A percentile compares a stretch with the other conserved stretches of the same genome.
Evolutionary conservation across 129 eudicot genomes (phyloP).

Genomic region (Flaveria robusta): DNA sequence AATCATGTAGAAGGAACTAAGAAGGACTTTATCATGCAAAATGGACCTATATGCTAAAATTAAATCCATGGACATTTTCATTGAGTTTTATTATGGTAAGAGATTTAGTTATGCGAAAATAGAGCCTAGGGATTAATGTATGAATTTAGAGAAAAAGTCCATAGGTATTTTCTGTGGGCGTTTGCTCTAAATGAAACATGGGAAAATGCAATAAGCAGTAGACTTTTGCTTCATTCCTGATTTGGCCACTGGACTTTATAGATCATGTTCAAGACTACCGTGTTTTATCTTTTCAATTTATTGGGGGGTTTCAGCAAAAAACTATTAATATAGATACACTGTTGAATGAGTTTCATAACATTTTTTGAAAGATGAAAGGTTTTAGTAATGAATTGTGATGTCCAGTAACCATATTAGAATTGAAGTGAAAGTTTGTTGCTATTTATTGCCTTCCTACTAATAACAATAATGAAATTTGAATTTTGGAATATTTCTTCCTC

Average conservation of each 20-base stretch:
- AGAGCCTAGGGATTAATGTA: not conserved
- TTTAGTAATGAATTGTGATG: not conserved
- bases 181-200: not conserved
- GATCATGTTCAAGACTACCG: not conserved
- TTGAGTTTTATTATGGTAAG: not conserved
- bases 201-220: not conserved
- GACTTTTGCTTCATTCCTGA: not conserved
- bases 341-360: not conserved
- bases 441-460: not conserved
- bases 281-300: not conserved
- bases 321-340: not conserved
- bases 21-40: not conserved
- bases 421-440: conserved; percentile 5
- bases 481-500: not conserved
- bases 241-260: not conserved
- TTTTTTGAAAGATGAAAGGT: not conserved
- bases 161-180: not conserved
- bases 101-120: not conserved
- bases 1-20: not conserved
- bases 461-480: not conserved
- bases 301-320: not conserved
- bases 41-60: not conserved
- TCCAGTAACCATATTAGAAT: not conserved
- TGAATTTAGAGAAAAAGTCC: not conserved
- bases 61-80: not conserved